Percentiles rank a stretch among this genome's conserved stretches.
Evolutionary conservation across 768 basidiomycete genomes (phyloP).

Genomic region (Mycena albidolilacea): DNA sequence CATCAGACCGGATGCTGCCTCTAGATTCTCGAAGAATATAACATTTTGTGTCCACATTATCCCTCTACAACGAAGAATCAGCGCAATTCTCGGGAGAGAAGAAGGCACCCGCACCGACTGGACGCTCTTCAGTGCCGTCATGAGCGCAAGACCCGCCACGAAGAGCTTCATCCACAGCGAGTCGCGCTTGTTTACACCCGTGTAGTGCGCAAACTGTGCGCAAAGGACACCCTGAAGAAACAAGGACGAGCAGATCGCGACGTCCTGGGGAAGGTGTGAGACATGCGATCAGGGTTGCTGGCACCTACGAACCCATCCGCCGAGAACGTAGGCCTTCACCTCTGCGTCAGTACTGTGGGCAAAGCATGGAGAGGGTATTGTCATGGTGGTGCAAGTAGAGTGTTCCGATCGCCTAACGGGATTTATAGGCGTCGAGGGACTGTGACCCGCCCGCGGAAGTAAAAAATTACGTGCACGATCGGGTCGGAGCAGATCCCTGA

Average conservation of each 20-base stretch:
- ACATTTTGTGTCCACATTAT: constrained; percentile 12
- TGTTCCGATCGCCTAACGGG: too few species aligned
- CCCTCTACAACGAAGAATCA: not conserved
- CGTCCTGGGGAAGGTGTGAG: not conserved
- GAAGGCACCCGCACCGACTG: not conserved
- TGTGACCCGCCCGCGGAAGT: too few species aligned
- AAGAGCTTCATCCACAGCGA: not conserved
- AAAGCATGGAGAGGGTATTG: too few species aligned
- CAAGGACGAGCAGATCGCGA: not conserved
- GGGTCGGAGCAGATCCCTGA: too few species aligned
- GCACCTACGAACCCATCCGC: not conserved
- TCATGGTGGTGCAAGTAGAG: too few species aligned
- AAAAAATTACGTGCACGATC: too few species aligned
- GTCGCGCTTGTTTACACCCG: not conserved
- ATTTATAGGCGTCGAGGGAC: too few species aligned
- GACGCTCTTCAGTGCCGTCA: not conserved
- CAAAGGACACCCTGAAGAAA: not conserved
- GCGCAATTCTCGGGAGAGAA: not conserved
- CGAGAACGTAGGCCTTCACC: not conserved
- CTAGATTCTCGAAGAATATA: not conserved
- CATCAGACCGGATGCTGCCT: not conserved
- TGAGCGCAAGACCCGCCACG: not conserved
- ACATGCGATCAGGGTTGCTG: not conserved
- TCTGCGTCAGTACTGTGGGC: too few species aligned
- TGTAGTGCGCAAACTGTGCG: not conserved